Evolutionary conservation across 345 rosid genomes (phyloP).

Genomic region (Sisymbrium altissimum): DNA sequence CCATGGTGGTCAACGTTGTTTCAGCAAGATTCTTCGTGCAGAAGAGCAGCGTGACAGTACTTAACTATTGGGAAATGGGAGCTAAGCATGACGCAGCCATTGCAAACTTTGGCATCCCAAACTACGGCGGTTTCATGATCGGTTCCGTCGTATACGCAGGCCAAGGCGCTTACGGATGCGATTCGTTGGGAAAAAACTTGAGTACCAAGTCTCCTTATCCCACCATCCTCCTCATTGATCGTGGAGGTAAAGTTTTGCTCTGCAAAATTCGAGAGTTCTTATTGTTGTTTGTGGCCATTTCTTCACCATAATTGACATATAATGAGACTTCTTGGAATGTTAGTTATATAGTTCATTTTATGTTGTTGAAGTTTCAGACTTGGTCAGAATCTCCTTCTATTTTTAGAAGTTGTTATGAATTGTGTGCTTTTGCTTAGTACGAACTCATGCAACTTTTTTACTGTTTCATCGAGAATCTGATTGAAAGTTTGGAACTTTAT

Average conservation of each 20-base stretch:
- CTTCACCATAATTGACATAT: neutral
- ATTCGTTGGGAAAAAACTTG: constrained; percentile 59
- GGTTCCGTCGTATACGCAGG: constrained; percentile 70
- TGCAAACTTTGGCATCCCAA: constrained; percentile 79
- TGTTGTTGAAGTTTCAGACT: neutral
- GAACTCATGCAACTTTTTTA: neutral
- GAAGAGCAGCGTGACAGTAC: constrained; percentile 66
- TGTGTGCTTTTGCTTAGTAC: neutral
- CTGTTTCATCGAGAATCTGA: neutral
- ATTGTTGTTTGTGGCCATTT: neutral
- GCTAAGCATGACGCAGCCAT: constrained; percentile 70
- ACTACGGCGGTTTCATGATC: constrained; percentile 66
- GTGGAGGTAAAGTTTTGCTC: constrained; percentile 62
- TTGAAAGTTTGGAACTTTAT: neutral
- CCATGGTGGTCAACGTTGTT: constrained; percentile 26
- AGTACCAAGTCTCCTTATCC: constrained; percentile 47
- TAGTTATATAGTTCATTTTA: neutral
- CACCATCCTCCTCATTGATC: constrained; percentile 67
- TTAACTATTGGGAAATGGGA: constrained; percentile 49
- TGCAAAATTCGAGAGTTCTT: neutral
- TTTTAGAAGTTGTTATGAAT: neutral
- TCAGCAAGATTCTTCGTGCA: constrained; percentile 64
- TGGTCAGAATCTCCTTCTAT: neutral
- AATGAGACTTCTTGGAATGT: neutral
- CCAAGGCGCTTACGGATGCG: constrained; percentile 53